Base-by-base conservation (phyloP, 2,329 filamentous ascomycete genomes). In the Sarocladium brachiariae region DNA sequence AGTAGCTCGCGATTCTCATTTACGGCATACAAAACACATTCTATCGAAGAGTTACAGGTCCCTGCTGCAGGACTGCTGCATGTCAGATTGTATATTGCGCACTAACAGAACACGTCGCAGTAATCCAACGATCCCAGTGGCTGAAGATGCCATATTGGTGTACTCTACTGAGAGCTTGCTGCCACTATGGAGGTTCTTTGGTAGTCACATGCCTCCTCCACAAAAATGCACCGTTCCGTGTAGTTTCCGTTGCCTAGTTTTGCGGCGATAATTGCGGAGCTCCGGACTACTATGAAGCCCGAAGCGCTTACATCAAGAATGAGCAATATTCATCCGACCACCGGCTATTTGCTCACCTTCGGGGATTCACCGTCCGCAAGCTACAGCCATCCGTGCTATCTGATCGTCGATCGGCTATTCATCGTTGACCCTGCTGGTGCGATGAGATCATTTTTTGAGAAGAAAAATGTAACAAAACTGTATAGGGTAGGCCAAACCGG, bases 211-310 rank as follows among this genome's bases (percentile, higher is more conserved):
- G 43, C 25, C 43, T 47, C 14, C n/a, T 7, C 3, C 21, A 33
- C 43, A 25, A 47, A 47, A 47, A 47, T 47, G 43, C 25, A 47
- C 43, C 43, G 43, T 33, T 31, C 43, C 43, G 43, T 47, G 21
- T 19, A 23, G 25, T 47, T 47, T 16, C 10, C 43, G 43, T 33
- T 23, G 27, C 27, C 8, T 47, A 25, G 13, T 4, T 33, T 9
- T 4, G 21, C 43, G 31, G 43, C 19, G n/a, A 33, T 31, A 18
- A 47, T 31, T 30, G 43, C 43, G 43, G 43, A 47, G 4, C 27
- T 27, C 16, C 43, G 43, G 43, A 47, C 24, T 10, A 11, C 16
- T 31, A 4, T 19, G 21, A 21, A 47, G 13, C 16, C 43, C 43
- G 43, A 47, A 16, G 3, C 11, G 43, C 43, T 47, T 33, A 33